A percentile compares a stretch with the other conserved stretches of the same genome.
Evolutionary conservation across 1,284 basidiomycete genomes (phyloP).

Genomic region (Golubevia sp.): DNA sequence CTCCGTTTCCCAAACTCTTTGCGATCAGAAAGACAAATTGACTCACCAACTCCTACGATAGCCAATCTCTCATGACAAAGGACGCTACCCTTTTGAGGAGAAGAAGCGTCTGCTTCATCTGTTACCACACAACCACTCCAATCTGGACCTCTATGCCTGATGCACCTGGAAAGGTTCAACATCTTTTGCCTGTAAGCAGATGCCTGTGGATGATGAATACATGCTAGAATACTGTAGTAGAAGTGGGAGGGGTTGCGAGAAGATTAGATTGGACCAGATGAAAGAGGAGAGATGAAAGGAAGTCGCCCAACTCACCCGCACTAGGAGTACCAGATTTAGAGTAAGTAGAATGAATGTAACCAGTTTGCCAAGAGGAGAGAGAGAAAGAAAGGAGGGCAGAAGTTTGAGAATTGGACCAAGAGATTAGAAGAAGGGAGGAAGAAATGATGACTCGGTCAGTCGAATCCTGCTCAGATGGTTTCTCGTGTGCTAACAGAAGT

Average conservation of each 20-base stretch:
- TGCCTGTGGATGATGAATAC: slow-evolving; percentile 54
- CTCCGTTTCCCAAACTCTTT: too few relatives aligned
- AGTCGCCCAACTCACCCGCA: too few relatives aligned
- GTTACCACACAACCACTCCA: slow-evolving; percentile 59
- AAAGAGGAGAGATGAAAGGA: too few relatives aligned
- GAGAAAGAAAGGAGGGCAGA: not conserved
- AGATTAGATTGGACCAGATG: not conserved
- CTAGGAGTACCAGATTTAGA: too few relatives aligned
- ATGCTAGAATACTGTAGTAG: slow-evolving; percentile 56
- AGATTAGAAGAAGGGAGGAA: not conserved
- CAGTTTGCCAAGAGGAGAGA: not conserved
- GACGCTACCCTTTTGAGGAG: slow-evolving; percentile 44
- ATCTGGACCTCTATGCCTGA: slow-evolving; percentile 61
- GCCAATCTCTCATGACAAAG: slow-evolving; percentile 71
- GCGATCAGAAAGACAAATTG: not conserved
- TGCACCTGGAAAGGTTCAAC: slow-evolving; percentile 57
- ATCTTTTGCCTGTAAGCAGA: slow-evolving; percentile 53
- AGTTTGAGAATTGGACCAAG: not conserved
- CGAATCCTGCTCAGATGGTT: too few relatives aligned
- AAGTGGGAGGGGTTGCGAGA: not conserved
- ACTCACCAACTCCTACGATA: slow-evolving; percentile 94
- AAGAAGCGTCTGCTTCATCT: slow-evolving; percentile 17
- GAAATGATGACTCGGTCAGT: too few relatives aligned
- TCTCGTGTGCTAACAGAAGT: too few relatives aligned
- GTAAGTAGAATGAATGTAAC: not conserved